Evolutionary conservation across 257 asterid genomes (phyloP), one percentile per base, ranked within the genome.

Genomic region (Salvia miltiorrhiza): DNA sequence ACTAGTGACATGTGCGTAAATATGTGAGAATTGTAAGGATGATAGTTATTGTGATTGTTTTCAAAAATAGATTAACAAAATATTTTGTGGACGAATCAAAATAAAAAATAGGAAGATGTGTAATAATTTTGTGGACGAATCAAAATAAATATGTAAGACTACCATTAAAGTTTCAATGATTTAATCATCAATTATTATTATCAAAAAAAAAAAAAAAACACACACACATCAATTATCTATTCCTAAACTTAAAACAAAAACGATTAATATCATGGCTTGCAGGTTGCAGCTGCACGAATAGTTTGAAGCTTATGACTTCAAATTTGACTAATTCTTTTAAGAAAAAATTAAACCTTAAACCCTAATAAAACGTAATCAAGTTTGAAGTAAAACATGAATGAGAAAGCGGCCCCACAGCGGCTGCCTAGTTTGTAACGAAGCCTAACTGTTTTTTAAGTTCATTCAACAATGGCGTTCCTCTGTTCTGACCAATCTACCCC

Each of bases 391-490:
- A 40, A 40, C 67, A 62, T 23, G 3, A 14, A 0, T 8, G 9
- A 7, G 45, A 12, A 58, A 10, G 4, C 10, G 73, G 59, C 9
- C 37, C 58, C 74, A 54, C 26, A 0, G 1, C 8, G 11, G 14
- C 26, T 30, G 37, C 75, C 66, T 75, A 68, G 71, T 75, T 68
- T 61, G 6, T 62, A 68, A 67, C 79, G 79, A 75, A 75, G 24
- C 63, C 53, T 48, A 61, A 62, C 71, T 61, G 71, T 68, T 71
- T 62, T 67, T 35, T 56, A 37, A 47, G 9, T n/a, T 54, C 72
- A 70, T 73, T 73, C 79, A 73, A 74, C 77, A 73, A 76, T 65
- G 77, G 77, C 33, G 77, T 59, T 70, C 44, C 56, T 77, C 58
- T 37, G 16, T 33, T 23, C 40, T 72, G 76, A 76, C 81, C 71